Evolutionary conservation across 352 stramenopile genomes (phyloP).

Genomic region (Vaucheria bursata): DNA sequence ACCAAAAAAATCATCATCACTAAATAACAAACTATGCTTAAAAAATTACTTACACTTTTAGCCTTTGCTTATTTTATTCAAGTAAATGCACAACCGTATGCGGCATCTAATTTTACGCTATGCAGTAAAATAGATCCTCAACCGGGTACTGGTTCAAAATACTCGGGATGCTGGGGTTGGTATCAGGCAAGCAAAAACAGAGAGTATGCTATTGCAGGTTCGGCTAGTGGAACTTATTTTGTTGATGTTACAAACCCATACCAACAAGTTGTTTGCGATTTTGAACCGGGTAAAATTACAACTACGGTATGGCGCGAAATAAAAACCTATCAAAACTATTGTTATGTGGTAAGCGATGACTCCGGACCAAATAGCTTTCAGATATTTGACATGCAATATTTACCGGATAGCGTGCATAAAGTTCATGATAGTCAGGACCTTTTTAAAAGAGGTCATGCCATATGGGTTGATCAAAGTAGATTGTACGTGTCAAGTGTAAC

Average conservation of each 20-base stretch:
- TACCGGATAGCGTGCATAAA: slow-evolving; percentile 2
- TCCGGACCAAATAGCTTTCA: not conserved
- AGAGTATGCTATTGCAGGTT: slow-evolving; percentile 1
- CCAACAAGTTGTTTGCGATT: not conserved
- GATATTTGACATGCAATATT: slow-evolving; percentile 5
- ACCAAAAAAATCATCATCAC: not conserved
- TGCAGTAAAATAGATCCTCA: not conserved
- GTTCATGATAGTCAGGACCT: not conserved
- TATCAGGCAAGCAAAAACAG: not conserved
- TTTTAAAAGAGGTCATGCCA: not conserved
- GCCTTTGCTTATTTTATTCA: not conserved
- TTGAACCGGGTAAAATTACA: not conserved
- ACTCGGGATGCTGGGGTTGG: not conserved
- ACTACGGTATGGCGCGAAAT: not conserved
- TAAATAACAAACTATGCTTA: not conserved
- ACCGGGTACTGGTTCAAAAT: not conserved
- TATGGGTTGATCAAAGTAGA: not conserved
- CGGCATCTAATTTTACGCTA: not conserved
- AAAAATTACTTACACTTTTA: not conserved
- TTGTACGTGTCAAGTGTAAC: not conserved
- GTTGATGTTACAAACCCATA: not conserved
- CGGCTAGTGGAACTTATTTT: not conserved
- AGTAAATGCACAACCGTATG: not conserved
- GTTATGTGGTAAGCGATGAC: not conserved
- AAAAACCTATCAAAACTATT: not conserved